A percentile compares a stretch with the other conserved stretches of the same genome.
These are phyloP conservation scores for Rhodotorula babjevae DNA, from an alignment of 768 basidiomycete species.

Conservation along the genomic window DNA sequence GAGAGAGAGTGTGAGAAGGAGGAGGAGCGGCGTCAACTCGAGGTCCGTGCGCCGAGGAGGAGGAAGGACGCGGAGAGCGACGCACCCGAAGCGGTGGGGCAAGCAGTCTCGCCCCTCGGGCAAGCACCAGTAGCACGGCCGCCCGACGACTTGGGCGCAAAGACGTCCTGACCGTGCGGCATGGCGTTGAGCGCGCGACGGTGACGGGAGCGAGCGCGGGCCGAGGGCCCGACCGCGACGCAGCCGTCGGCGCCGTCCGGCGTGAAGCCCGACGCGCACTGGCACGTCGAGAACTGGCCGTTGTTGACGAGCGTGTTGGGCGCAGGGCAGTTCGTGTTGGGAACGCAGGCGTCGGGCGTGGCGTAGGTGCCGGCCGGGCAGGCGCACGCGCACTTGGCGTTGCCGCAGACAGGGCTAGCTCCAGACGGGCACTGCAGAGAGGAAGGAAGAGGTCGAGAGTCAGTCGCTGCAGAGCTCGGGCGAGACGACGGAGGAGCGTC, in stretches of 20 bases:
- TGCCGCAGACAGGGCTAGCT: conserved; percentile 10
- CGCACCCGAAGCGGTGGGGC: conserved; percentile 11
- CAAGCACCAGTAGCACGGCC: neutral
- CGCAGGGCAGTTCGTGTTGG: conserved; percentile 5
- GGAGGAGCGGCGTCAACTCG: neutral
- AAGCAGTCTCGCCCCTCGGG: conserved; percentile 25
- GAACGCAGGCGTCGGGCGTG: conserved; percentile 5
- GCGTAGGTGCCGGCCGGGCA: conserved; percentile 14
- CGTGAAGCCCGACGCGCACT: conserved; percentile 1
- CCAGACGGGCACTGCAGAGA: conserved; percentile 8
- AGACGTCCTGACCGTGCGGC: conserved; percentile 16
- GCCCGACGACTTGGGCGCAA: conserved; percentile 6
- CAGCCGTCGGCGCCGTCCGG: neutral
- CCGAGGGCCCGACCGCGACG: neutral
- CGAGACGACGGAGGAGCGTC: no score
- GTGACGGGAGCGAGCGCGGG: conserved; percentile 4
- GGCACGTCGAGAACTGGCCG: neutral
- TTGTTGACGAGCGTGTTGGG: neutral
- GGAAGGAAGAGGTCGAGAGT: no score
- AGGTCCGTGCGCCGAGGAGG: no score
- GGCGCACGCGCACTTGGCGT: conserved; percentile 1
- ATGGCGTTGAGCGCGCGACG: conserved; percentile 2
- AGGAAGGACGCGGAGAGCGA: neutral
- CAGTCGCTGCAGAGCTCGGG: neutral
- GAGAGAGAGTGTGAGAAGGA: neutral